Evolutionary conservation across 257 asterid species (phyloP).

Genomic region (Asclepias syriaca): DNA sequence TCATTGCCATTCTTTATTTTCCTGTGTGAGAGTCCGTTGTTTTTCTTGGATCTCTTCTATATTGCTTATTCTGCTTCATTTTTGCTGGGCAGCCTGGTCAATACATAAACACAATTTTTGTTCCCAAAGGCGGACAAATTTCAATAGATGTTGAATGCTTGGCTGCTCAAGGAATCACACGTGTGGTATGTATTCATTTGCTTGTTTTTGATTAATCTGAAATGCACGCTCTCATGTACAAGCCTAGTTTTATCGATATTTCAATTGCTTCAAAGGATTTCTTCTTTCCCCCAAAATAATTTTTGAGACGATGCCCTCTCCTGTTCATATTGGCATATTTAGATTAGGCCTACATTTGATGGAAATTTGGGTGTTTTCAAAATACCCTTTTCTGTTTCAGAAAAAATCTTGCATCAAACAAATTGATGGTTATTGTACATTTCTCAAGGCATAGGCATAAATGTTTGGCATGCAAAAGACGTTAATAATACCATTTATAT

Average conservation of each 20-base stretch:
- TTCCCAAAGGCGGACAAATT: conserved; percentile 69
- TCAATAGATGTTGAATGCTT: conserved; percentile 49
- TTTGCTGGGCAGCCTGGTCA: conserved; percentile 53
- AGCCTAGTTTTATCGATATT: background rate
- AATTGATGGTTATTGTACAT: background rate
- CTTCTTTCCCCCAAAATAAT: background rate
- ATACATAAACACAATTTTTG: conserved; percentile 72
- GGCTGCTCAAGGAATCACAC: conserved; percentile 60
- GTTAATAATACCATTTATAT: background rate
- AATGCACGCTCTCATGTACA: conserved; percentile 3
- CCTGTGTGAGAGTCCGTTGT: background rate
- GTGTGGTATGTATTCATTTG: conserved; percentile 45
- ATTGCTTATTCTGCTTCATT: conserved; percentile 16
- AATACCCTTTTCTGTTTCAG: too few species aligned
- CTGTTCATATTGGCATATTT: background rate
- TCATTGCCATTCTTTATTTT: background rate
- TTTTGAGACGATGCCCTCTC: background rate
- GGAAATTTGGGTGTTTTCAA: too few species aligned
- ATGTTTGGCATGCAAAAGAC: background rate
- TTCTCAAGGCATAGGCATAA: background rate
- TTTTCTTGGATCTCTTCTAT: background rate
- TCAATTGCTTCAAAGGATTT: background rate
- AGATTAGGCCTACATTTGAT: too few species aligned
- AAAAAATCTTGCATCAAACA: too few species aligned
- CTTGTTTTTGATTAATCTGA: background rate